Evolutionary conservation across 1,139 yeast genomes (phyloP).

Genomic region (Taphrina communis): DNA sequence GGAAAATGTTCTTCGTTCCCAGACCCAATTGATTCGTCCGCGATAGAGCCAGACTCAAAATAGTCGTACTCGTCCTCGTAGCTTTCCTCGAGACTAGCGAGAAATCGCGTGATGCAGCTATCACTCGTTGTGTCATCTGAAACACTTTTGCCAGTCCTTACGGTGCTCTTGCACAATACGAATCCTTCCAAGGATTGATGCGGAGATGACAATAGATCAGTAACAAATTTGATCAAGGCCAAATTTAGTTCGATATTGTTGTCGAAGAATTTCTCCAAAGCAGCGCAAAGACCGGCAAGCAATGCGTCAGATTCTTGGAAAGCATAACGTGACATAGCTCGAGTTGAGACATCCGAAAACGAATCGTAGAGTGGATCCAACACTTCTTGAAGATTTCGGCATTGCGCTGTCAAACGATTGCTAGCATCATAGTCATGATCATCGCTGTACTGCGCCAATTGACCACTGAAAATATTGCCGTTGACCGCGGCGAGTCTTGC

Average conservation of each 20-base stretch:
- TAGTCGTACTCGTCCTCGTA: not conserved
- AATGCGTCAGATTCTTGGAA: slow-evolving; percentile 44
- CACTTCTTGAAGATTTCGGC: not conserved
- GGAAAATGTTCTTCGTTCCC: too few relatives aligned
- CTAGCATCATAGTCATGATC: not conserved
- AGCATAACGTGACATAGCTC: not conserved
- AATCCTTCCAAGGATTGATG: slow-evolving; percentile 47
- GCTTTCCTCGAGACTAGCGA: slow-evolving; percentile 2
- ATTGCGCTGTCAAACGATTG: slow-evolving; percentile 3
- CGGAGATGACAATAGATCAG: slow-evolving; percentile 47
- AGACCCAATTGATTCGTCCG: not conserved
- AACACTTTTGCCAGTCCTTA: not conserved
- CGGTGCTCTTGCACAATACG: slow-evolving; percentile 35
- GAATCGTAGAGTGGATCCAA: not conserved
- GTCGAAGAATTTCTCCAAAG: slow-evolving; percentile 47
- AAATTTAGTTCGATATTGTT: slow-evolving; percentile 49
- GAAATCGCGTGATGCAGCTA: not conserved
- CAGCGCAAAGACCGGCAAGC: slow-evolving; percentile 43
- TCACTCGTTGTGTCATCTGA: not conserved
- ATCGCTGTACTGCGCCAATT: not conserved
- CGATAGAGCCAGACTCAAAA: not conserved
- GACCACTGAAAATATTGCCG: too few relatives aligned
- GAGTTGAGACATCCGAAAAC: too few relatives aligned
- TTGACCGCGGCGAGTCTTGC: too few relatives aligned
- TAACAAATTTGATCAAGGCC: slow-evolving; percentile 47